Evolutionary conservation across 495 filamentous ascomycete genomes (phyloP).

Genomic region (Aspergillus sclerotiicarbonarius): DNA sequence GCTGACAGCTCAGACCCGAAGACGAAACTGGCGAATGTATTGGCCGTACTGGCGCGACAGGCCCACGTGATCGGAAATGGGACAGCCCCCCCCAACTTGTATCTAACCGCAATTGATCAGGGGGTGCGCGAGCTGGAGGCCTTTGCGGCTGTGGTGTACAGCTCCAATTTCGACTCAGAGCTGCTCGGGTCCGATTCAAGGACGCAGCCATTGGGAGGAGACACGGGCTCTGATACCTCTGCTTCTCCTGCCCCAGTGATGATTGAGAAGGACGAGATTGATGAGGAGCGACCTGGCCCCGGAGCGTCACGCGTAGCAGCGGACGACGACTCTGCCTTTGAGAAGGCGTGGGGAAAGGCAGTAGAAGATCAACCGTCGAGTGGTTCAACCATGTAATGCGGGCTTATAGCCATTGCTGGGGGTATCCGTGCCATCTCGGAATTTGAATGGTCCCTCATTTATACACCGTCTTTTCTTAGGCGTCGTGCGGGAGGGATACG

Average conservation of each 20-base stretch:
- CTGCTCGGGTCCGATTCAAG: constrained; percentile 33
- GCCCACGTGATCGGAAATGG: constrained; percentile 86
- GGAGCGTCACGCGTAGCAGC: not conserved
- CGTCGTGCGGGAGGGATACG: not conserved
- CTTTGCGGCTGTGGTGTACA: constrained; percentile 92
- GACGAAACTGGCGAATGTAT: constrained; percentile 82
- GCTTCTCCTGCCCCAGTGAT: constrained; percentile 24
- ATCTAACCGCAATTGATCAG: constrained; percentile 77
- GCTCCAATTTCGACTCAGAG: constrained; percentile 81
- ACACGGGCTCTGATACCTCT: constrained; percentile 22
- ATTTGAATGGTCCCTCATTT: constrained; percentile 3
- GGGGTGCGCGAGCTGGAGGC: constrained; percentile 81
- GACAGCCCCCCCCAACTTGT: constrained; percentile 70
- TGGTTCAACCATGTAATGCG: constrained; percentile 8
- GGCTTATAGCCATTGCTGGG: not conserved
- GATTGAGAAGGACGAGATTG: constrained; percentile 23
- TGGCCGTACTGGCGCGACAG: constrained; percentile 83
- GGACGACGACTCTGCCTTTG: constrained; percentile 33
- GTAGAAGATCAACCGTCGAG: constrained; percentile 23
- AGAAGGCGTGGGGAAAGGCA: constrained; percentile 46
- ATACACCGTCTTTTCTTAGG: not conserved
- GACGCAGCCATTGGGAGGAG: constrained; percentile 7
- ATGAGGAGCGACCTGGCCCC: constrained; percentile 8
- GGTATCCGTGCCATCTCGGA: constrained; percentile 1
- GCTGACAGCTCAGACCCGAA: constrained; percentile 39